These are phyloP conservation scores for Sporothrix dimorphospora DNA, from an alignment of 2,329 filamentous ascomycete genomes.

Conservation along the genomic window DNA sequence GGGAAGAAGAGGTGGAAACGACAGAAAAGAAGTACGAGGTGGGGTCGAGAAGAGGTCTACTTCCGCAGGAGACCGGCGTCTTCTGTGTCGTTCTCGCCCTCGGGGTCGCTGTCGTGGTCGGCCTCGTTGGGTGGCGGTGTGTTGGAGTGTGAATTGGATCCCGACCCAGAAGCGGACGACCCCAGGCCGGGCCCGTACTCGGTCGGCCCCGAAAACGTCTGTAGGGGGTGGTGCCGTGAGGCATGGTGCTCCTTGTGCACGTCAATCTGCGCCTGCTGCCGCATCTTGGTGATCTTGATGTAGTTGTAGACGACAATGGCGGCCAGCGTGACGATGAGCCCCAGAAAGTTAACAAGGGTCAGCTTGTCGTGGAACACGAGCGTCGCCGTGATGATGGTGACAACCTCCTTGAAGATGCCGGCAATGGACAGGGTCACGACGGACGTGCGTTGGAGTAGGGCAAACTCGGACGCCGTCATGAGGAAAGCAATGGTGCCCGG, in stretches of 20 bases:
- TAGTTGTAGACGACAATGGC: constrained; percentile 93
- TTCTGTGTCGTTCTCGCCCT: constrained; percentile 47
- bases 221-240: constrained; percentile 10
- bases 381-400: constrained; percentile 88
- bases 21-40: not conserved
- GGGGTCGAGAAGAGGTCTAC: not conserved
- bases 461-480: constrained; percentile 97
- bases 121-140: constrained; percentile 20
- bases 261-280: constrained; percentile 66
- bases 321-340: constrained; percentile 82
- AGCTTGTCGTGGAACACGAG: constrained; percentile 87
- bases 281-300: constrained; percentile 90
- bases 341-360: constrained; percentile 83
- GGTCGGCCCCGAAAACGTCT: constrained; percentile 1
- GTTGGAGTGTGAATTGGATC: not conserved
- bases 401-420: constrained; percentile 98
- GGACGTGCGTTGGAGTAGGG: constrained; percentile 88
- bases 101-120: constrained; percentile 33
- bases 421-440: constrained; percentile 96
- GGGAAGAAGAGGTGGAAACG: not conserved
- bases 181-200: not conserved
- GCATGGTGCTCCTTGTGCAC: constrained; percentile 48
- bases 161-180: not conserved
- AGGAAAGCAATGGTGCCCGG: constrained; percentile 89
- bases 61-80: constrained; percentile 53